Conservation (phyloP, 768 basidiomycete genomes). For the Russula compacta region DNA sequence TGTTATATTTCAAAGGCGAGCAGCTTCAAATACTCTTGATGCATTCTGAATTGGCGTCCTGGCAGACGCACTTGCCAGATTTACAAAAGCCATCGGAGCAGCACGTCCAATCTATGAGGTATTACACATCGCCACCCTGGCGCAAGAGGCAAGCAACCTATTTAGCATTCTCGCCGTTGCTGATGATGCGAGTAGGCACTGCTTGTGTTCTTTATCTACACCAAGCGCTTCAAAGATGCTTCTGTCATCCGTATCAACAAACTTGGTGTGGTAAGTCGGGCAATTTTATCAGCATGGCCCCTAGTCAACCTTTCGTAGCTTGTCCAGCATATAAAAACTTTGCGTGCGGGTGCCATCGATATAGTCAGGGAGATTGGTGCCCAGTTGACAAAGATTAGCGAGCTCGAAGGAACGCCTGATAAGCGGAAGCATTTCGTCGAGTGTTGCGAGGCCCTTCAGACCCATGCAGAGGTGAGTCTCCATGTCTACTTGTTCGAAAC, state of each 20-base stretch:
- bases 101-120: constrained; percentile 40
- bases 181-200: constrained; percentile 43
- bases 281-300: neutral
- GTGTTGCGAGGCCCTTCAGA: constrained; percentile 36
- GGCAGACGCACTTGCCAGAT: constrained; percentile 47
- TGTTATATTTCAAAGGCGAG: constrained; percentile 46
- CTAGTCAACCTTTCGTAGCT: constrained; percentile 36
- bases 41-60: neutral
- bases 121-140: constrained; percentile 65
- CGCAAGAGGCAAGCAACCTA: constrained; percentile 51
- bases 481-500: neutral
- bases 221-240: constrained; percentile 60
- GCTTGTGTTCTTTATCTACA: constrained; percentile 60
- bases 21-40: neutral
- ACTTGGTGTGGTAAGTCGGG: constrained; percentile 50
- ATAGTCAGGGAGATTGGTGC: constrained; percentile 51
- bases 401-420: constrained; percentile 44
- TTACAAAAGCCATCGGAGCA: constrained; percentile 36
- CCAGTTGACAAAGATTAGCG: constrained; percentile 40
- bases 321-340: constrained; percentile 52
- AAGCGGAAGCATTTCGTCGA: constrained; percentile 44
- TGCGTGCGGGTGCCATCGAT: constrained; percentile 44
- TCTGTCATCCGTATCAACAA: constrained; percentile 66
- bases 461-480: constrained; percentile 29
- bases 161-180: neutral